Conservation (phyloP, 2,329 filamentous ascomycete genomes). For the Monosporascus sp. region DNA sequence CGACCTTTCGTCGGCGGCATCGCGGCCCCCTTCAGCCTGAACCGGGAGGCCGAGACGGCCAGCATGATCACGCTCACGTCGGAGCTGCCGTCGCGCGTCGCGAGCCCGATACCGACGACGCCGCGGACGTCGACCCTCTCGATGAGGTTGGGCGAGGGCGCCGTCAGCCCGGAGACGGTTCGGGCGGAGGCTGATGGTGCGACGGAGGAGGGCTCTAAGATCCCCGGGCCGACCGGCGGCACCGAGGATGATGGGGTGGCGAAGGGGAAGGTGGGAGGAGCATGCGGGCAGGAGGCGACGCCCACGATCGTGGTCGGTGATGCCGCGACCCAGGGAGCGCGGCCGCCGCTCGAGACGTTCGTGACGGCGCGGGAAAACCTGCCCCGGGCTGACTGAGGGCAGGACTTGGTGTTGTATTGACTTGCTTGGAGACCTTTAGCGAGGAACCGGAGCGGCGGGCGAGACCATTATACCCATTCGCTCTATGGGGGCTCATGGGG, state of each 20-base stretch:
- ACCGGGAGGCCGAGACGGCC: constrained; percentile 57
- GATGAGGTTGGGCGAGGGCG: too few species aligned
- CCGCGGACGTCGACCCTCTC: constrained; percentile 6
- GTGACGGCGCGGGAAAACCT: constrained; percentile 46
- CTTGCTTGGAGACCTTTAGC: not conserved
- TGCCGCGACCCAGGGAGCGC: constrained; percentile 2
- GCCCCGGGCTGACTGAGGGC: constrained; percentile 23
- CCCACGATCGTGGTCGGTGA: constrained; percentile 7
- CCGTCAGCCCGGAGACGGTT: constrained; percentile 7
- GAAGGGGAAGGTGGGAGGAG: not conserved
- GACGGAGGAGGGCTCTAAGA: constrained; percentile 1
- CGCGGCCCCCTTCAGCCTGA: constrained; percentile 67
- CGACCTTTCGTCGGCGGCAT: constrained; percentile 64
- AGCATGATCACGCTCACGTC: constrained; percentile 65
- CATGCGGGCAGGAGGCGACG: constrained; percentile 2
- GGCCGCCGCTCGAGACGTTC: constrained; percentile 44
- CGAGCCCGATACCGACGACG: constrained; percentile 30
- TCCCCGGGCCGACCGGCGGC: too few species aligned
- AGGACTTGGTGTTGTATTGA: not conserved
- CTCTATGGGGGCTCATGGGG: too few species aligned
- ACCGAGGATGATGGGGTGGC: too few species aligned
- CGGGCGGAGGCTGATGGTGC: constrained; percentile 5
- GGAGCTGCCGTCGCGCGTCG: constrained; percentile 27
- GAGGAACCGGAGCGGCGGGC: not conserved
- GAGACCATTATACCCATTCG: too few species aligned